Evolutionary conservation across 345 rosid species (phyloP).

Genomic region (Ricinus communis): DNA sequence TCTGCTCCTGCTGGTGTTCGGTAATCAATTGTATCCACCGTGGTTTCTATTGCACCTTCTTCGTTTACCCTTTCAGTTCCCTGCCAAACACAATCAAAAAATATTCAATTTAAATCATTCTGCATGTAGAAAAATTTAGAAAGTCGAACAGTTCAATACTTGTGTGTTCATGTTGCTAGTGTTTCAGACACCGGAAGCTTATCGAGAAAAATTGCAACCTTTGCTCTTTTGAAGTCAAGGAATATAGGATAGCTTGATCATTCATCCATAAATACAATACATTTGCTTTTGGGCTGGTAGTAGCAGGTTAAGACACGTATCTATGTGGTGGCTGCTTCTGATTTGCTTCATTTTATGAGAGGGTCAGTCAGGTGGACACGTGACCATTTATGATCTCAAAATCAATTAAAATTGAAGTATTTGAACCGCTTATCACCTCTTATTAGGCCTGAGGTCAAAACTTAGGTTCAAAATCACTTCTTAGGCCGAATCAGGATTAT

Average conservation of each 20-base stretch:
- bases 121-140: neutral
- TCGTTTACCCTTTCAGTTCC: slow-evolving; percentile 30
- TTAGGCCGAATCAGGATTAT: too few species aligned
- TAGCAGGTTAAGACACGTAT: slow-evolving; percentile 6
- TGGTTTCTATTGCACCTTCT: slow-evolving; percentile 32
- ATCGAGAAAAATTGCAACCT: neutral
- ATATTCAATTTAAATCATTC: neutral
- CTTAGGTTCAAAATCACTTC: too few species aligned
- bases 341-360: neutral
- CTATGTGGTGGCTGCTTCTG: slow-evolving; percentile 10
- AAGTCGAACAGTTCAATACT: slow-evolving; percentile 7
- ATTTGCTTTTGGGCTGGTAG: neutral
- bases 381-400: neutral
- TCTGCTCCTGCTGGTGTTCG: slow-evolving; percentile 29
- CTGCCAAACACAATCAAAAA: slow-evolving; percentile 12
- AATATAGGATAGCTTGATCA: too few species aligned
- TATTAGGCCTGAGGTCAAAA: too few species aligned
- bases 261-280: too few species aligned
- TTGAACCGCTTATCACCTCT: too few species aligned
- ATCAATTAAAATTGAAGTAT: too few species aligned
- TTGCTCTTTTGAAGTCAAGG: neutral
- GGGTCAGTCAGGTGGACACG: slow-evolving; percentile 9
- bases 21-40: slow-evolving; percentile 37
- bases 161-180: slow-evolving; percentile 18
- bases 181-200: neutral